Evolutionary conservation across 2,329 filamentous ascomycete genomes (phyloP), one percentile per base, ranked within the genome.

Genomic region (Diaporthe amygdali): DNA sequence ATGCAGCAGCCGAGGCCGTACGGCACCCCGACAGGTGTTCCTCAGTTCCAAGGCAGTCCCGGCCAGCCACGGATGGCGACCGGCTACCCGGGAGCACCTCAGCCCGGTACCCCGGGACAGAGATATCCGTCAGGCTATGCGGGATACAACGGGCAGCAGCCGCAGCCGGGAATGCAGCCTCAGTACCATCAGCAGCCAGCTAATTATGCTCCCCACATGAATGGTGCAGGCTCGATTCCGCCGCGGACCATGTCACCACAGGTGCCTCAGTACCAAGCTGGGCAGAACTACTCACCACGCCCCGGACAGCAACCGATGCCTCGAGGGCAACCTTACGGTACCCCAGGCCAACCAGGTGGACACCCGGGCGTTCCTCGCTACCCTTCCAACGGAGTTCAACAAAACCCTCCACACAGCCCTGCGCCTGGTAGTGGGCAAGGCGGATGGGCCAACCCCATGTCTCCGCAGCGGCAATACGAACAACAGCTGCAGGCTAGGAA

Each of bases 1-100:
- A 84, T 83, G 61, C 90, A 90, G 76, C 81, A 84, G 14, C 85
- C 87, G 70, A 84, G 84, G 9, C 84, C 85, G 0, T 89, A 87
- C 70, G 84, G 85, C 70, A 83, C 68, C 15, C 68, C 63, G 14
- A 46, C 86, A 72, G 84, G 81, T 72, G 84, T 87, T 79, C 81
- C 82, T 12, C 82, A 87, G 55, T 88, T 84, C 72, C 82, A 82
- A 39, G 83, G 80, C 51, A 81, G 78, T 22, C 81, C 81, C 17
- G 75, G 79, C 6, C 87, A 86, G 73, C 83, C 81, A 72, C 83
- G 86, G n/a, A 76, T 79, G 67, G 81, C 83, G 17, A 74, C 79
- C 6, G 78, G 77, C 9, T 84, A 84, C 56, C 78, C 75, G 75
- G 84, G 82, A 74, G 80, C 81, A 72, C 75, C 78, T 30, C 84